Base-by-base conservation (phyloP, 2,329 filamentous ascomycete genomes). In the Xylaria sp. region DNA sequence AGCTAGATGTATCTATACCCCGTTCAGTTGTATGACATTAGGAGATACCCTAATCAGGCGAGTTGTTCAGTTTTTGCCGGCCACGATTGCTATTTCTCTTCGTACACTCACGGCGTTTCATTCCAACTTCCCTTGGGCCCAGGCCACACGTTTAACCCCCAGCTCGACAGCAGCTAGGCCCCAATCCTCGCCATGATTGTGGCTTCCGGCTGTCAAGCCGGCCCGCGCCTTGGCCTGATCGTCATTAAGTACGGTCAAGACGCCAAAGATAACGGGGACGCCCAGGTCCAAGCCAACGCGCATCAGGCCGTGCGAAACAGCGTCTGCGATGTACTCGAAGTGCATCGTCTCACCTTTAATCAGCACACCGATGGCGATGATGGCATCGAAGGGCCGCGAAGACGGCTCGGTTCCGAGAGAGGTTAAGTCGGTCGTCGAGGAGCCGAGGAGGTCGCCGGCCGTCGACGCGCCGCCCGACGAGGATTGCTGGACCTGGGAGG, bases 321-420 rank as follows among this genome's bases (percentile, higher is more conserved):
- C 87, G 67, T 98, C 95, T 41, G 93, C 86, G 71, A 99, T 99
- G 80, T 99, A 98, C 80, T 99, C 95, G 73, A 99, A 99, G 80
- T 99, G 95, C 93, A 97, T 97, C 6, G 95, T 98, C 79, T 96
- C 91, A 76, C 95, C 95, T 82, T 99, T 99, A 81, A 99, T 97
- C 63, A 99, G 86, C 58, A 97, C 93, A 58, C 95, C 95, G 69
- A 99, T 91, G 54, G 95, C 93, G 68, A 99, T 93, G 66, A 99
- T 88, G 65, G 95, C 95, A 74, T 98, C 94, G 72, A 98, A 98
- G 19, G 92, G 87, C 58, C 82, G 79, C 60, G 74, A 21, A 2
- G 78, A 68, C 2, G 78, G 65, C 47, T 77, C 63, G 19, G 81
- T 64, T 17, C 79, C 51, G 67, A 80, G 74, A 13, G 83, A 78